phyloP scores from a whole-genome alignment of 371 early-diverging fungal species.

The Phascolomyces articulosus region DNA sequence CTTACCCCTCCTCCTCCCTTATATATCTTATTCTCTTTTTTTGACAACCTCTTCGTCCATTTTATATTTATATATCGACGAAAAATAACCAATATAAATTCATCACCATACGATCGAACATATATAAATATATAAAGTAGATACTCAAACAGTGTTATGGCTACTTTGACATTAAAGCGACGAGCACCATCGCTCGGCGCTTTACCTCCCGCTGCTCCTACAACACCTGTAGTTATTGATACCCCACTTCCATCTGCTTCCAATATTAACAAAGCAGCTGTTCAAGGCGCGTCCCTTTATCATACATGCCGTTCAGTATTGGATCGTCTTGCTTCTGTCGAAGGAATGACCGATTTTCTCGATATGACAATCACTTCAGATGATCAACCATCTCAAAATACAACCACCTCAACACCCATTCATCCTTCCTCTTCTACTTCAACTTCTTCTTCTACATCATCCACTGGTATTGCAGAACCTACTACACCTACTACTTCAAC shows the following conservation, averaged over 20 bases:
- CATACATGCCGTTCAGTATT: slow-evolving; percentile 66
- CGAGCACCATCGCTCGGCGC: slow-evolving; percentile 39
- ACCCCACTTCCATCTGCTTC: slow-evolving; percentile 22
- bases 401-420: neutral
- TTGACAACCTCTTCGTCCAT: slow-evolving; percentile 11
- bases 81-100: too few relatives aligned
- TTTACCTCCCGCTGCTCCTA: slow-evolving; percentile 16
- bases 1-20: slow-evolving; percentile 7
- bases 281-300: slow-evolving; percentile 57
- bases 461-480: slow-evolving; percentile 22
- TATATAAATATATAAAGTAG: neutral
- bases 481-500: slow-evolving; percentile 30
- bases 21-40: slow-evolving; percentile 16
- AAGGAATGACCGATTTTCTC: slow-evolving; percentile 62
- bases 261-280: slow-evolving; percentile 23
- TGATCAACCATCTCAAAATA: too few relatives aligned
- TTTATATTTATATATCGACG: too few relatives aligned
- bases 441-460: slow-evolving; percentile 6
- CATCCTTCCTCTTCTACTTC: slow-evolving; percentile 18
- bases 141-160: slow-evolving; percentile 21
- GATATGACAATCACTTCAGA: too few relatives aligned
- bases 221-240: slow-evolving; percentile 23
- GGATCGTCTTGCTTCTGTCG: slow-evolving; percentile 61
- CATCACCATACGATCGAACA: too few relatives aligned
- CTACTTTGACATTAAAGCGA: slow-evolving; percentile 38